Evolutionary conservation across 148 eudicot genomes (phyloP), one percentile per base, ranked within the genome.

Genomic region (Vaccinium corymbosum): DNA sequence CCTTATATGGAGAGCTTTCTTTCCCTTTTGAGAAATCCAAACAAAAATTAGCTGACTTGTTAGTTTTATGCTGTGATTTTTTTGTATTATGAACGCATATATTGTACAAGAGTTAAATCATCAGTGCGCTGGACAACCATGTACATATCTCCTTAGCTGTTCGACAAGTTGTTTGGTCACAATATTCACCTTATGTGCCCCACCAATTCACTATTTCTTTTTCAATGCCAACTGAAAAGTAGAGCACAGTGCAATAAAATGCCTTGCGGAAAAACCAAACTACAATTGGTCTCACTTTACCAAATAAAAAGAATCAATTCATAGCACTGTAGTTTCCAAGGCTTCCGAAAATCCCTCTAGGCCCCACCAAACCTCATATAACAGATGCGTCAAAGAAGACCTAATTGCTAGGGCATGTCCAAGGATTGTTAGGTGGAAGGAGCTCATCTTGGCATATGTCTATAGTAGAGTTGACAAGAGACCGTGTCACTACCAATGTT

Each of bases 281-380:
- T 42, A 97, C 71, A 27, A 95, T 16, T 11, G 99, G 99, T 61
- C 97, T 98, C n/a, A 87, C 0, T 76, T 93, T 95, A 57, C 99
- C 99, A 82, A 95, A 95, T 51, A 97, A 85, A 87, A 97, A 97
- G 91, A 94, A 97, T 98, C 99, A 97, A 79, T 97, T 97, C 95
- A 95, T 89, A 83, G 94, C 86, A 73, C 90, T 89, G 76, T 95
- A 97, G 87, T 89, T 91, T 81, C 98, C 99, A 3, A 86, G 95
- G 77, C 82, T 72, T 78, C 97, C 98, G 32, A 95, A 97, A 35
- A 97, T 97, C 53, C 98, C 89, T 82, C 80, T 93, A 9, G 99
- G 99, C 61, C 99, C 98, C 20, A 94, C 96, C 56, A 94, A 87
- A 61, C 99, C 99, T 98, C 98, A 97, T 86, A 97, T 97, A 55